phyloP scores from a whole-genome alignment of 139 green algal genomes.

The Coccomyxa sp. region DNA sequence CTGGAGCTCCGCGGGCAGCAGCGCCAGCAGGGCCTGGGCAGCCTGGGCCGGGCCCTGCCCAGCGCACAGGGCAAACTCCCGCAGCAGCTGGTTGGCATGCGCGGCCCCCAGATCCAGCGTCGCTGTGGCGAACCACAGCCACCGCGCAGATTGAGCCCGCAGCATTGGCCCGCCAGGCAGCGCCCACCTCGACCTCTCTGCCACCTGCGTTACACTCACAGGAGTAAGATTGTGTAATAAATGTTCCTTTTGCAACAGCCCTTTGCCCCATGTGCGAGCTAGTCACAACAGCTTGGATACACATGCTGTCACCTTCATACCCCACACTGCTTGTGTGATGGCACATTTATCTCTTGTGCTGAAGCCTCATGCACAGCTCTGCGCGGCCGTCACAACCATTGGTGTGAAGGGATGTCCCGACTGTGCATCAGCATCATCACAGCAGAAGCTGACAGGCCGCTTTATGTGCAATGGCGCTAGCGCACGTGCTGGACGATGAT shows the following conservation, averaged over 20 bases:
- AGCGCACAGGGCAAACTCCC: slow-evolving; percentile 37
- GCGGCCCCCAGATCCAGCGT: not conserved
- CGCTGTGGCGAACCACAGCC: slow-evolving; percentile 29
- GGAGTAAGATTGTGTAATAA: no score
- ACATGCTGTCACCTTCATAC: no score
- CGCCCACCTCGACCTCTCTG: slow-evolving; percentile 6
- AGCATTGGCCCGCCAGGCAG: slow-evolving; percentile 21
- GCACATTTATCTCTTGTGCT: no score
- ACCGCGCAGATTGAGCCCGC: slow-evolving; percentile 25
- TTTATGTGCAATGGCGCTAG: no score
- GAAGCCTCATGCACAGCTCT: no score
- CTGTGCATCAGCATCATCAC: no score
- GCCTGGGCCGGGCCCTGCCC: slow-evolving; percentile 8
- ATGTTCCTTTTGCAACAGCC: no score
- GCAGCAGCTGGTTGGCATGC: slow-evolving; percentile 27
- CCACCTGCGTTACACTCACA: not conserved
- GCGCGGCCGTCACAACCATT: no score
- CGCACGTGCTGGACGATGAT: slow-evolving; percentile 22
- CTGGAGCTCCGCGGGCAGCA: slow-evolving; percentile 23
- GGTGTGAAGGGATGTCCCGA: no score
- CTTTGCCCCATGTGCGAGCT: not conserved
- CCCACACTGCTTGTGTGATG: no score
- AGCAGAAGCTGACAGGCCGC: no score
- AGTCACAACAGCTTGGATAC: no score
- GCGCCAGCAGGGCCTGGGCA: slow-evolving; percentile 14